Evolutionary conservation across 768 basidiomycete species (phyloP).

Genomic region (Tephrocybe sp.): DNA sequence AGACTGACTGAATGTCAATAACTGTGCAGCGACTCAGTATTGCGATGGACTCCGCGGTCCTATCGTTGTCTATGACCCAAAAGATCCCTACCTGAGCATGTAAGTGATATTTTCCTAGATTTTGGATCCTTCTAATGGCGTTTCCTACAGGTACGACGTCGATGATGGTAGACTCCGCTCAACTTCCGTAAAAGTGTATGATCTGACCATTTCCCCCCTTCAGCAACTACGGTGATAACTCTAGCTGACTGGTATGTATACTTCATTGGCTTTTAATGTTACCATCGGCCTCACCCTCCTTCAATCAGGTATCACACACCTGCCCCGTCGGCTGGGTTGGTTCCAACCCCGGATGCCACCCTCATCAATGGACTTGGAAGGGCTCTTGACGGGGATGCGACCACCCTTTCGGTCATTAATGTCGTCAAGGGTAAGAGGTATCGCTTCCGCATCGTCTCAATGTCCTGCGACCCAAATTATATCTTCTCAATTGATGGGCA

Average conservation of each 20-base stretch:
- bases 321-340: background rate
- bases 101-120: background rate
- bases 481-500: conserved; percentile 46
- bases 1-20: background rate
- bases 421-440: conserved; percentile 32
- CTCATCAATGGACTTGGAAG: conserved; percentile 8
- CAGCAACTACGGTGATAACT: conserved; percentile 1
- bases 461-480: conserved; percentile 30
- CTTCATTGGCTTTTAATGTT: background rate
- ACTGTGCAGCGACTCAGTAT: conserved; percentile 1
- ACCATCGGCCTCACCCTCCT: background rate
- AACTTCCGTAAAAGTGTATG: background rate
- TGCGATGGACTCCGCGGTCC: conserved; percentile 6
- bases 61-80: conserved; percentile 1
- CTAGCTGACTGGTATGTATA: conserved; percentile 1
- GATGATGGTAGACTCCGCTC: background rate
- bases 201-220: too few relatives aligned
- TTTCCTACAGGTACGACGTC: background rate
- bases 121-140: background rate
- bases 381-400: background rate
- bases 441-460: conserved; percentile 30
- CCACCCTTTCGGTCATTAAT: conserved; percentile 30
- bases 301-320: background rate
- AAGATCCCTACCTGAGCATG: conserved; percentile 2
- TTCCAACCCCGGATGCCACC: background rate